Evolutionary conservation across 2,329 filamentous ascomycete genomes (phyloP).

Genomic region (Pestalotiopsis sp.): DNA sequence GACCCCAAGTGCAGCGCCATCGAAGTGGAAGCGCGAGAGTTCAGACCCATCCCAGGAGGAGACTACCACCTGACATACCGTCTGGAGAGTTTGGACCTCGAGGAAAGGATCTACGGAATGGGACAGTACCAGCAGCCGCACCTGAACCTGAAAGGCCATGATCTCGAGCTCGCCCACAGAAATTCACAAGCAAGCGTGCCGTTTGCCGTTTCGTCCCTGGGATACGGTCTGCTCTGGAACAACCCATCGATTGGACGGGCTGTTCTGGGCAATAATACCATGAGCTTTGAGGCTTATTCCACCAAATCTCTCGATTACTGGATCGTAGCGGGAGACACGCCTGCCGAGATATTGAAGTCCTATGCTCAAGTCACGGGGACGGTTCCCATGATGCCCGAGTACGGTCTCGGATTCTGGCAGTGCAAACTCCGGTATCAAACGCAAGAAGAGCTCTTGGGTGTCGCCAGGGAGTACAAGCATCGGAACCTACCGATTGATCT

Average conservation of each 20-base stretch:
- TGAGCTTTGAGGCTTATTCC: constrained; percentile 61
- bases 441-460: constrained; percentile 61
- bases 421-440: constrained; percentile 68
- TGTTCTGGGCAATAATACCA: constrained; percentile 61
- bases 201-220: constrained; percentile 59
- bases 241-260: constrained; percentile 64
- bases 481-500: constrained; percentile 61
- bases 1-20: constrained; percentile 63
- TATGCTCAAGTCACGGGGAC: constrained; percentile 60
- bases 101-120: constrained; percentile 69
- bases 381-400: constrained; percentile 69
- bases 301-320: constrained; percentile 64
- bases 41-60: constrained; percentile 51
- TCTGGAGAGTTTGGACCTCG: constrained; percentile 52
- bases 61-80: constrained; percentile 60
- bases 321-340: constrained; percentile 60
- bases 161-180: constrained; percentile 65
- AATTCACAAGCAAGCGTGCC: constrained; percentile 69
- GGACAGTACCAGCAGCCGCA: constrained; percentile 68
- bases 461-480: constrained; percentile 61
- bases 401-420: constrained; percentile 70
- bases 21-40: constrained; percentile 58
- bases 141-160: constrained; percentile 63
- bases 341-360: constrained; percentile 55
- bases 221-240: constrained; percentile 69